Base-by-base conservation (phyloP, 352 stramenopile genomes). In the Globisporangium cystogenes region DNA sequence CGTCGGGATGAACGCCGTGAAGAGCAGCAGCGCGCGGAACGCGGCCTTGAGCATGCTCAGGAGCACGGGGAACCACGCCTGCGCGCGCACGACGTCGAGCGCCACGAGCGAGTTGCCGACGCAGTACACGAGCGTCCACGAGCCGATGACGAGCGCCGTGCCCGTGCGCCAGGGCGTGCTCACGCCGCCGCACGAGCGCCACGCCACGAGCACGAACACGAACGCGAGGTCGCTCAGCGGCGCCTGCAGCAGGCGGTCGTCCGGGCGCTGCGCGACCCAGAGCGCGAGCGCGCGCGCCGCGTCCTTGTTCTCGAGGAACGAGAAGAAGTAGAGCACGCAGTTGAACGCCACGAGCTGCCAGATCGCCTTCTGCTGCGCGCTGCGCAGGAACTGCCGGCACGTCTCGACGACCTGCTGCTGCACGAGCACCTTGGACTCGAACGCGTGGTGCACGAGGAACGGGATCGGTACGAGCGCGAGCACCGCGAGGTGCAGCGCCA, bases 281-380 rank as follows among this genome's bases (percentile, higher is more conserved):
- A 62, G n/a, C 50, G 64, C 49, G 16, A 74, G 39, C 11, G 65
- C 62, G 10, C 53, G 54, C 6, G 46, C 21, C 5, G 63, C 41
- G 39, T 65, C 55, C 1, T n/a, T 24, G 46, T 68, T 63, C 24
- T 72, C 64, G 23, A 80, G 62, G 20, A 67, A 36, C 4, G 42
- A 53, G 48, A 76, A 80, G 51, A 74, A 76, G 49, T 64, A 72
- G 42, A 80, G 59, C 40, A 70, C 46, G 49, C 60, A 67, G 57
- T 74, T 74, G 58, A 77, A 67, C 7, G 68, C 59, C 8, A 79
- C 51, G 37, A 82, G 60, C 47, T 79, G 60, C 60, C 68, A 82
- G 20, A 82, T 63, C n/a, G 70, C 72, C 20, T 65, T 57, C 46
- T 78, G 68, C 59, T 78, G 57, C 18, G 54, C 60, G 11, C 57